These are phyloP conservation scores for Lasiodiplodia gonubiensis DNA, from an alignment of 2,329 filamentous ascomycete genomes.

Conservation along the genomic window DNA sequence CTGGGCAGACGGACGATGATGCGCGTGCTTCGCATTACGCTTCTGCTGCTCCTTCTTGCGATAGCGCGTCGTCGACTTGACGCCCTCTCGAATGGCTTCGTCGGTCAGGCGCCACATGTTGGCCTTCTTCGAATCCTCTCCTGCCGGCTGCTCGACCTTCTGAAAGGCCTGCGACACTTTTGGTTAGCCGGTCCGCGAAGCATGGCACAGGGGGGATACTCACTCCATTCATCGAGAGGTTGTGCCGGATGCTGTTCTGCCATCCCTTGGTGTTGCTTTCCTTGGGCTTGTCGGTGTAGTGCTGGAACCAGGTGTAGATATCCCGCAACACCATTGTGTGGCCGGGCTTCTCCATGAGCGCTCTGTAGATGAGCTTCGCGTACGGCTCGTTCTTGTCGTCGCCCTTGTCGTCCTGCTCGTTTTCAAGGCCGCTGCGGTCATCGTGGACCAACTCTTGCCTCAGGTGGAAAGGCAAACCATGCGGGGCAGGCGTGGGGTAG, in stretches of 20 bases:
- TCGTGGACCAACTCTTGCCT: not conserved
- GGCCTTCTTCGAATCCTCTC: slow-evolving; percentile 66
- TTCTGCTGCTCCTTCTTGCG: slow-evolving; percentile 44
- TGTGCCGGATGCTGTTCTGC: slow-evolving; percentile 96
- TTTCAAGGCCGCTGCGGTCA: not conserved
- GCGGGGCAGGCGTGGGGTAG: slow-evolving; percentile 1
- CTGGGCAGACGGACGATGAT: slow-evolving; percentile 39
- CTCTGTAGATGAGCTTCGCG: slow-evolving; percentile 78
- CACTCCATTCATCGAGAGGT: slow-evolving; percentile 94
- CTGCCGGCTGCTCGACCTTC: slow-evolving; percentile 53
- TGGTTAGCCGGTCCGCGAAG: not conserved
- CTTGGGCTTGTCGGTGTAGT: slow-evolving; percentile 77
- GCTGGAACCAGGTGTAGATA: slow-evolving; percentile 88
- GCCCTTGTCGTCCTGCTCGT: slow-evolving; percentile 31
- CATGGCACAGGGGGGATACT: slow-evolving; percentile 43
- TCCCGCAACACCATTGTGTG: slow-evolving; percentile 80
- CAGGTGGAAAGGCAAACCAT: not conserved
- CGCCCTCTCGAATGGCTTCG: slow-evolving; percentile 71
- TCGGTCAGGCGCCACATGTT: slow-evolving; percentile 78
- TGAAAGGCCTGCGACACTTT: slow-evolving; percentile 57
- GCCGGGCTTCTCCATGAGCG: slow-evolving; percentile 69
- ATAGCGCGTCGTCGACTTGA: slow-evolving; percentile 79
- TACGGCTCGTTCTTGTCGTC: slow-evolving; percentile 69
- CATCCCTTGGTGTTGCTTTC: slow-evolving; percentile 68
- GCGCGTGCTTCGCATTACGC: slow-evolving; percentile 27